Base-by-base conservation (phyloP, 768 basidiomycete genomes). In the Amanita subjunquillea region DNA sequence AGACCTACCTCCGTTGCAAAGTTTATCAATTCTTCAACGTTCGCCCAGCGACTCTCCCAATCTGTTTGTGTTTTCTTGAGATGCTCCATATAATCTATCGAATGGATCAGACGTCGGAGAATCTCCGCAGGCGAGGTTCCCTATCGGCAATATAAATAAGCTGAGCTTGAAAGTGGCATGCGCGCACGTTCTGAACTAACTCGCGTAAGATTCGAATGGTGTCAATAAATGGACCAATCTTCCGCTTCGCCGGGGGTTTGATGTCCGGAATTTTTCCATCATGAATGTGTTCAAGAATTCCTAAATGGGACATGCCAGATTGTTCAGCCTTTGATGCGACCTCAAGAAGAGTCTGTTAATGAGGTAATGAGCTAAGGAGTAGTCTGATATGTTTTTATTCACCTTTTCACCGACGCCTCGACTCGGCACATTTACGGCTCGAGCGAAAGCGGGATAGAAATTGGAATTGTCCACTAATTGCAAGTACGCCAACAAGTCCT, bases 321-420 rank as follows among this genome's bases (percentile, higher is more conserved):
- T 65, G 65, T 49, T 73, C 72, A 0, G 88, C 83, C 15, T 71
- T 70, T 2, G 69, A 60, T 12, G 78, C 60, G 25, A 92, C 69
- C 55, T 85, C 83, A 30, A 68, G 57, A 10, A 91, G 64, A 10
- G 82, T 82, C 86, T 89, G 2, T 34, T 13, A 12, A 32, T 32
- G 10, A 32, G 32, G 4, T 32, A 25, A 30, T 12, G 36, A 20
- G 13, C 20, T 25, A 45, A 23, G 25, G 39, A 15, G 38, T 38
- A 53, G 22, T 29, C 25, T 10, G 34, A 37, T 25, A 8, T 27
- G 27, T 8, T 27, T 4, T 41, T 2, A 44, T 64, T 27, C 22
- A 85, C 89, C 78, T 90, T 91, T 43, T 85, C 83, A 9, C 91
- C 91, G 27, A 92, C 79, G 0, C 80, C 77, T 38, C 89, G 72